Base-by-base conservation (phyloP, 257 asterid genomes). In the Solanum infundibuliforme region DNA sequence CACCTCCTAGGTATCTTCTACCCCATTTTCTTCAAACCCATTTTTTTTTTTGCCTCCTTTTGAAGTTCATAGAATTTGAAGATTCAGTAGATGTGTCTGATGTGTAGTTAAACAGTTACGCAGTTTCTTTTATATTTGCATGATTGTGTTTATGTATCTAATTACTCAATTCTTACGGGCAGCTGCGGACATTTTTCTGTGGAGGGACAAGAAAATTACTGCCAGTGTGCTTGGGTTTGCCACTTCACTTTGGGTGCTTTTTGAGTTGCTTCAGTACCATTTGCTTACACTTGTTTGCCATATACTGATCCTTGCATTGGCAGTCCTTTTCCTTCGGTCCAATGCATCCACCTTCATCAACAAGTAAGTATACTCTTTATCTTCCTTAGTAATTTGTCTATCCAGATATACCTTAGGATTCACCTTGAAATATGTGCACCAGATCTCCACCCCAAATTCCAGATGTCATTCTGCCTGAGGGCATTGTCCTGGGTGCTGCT, bases 131-230 rank as follows among this genome's bases (percentile, higher is more conserved):
- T 23, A 38, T n/a, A 75, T 48, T 5, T 39, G n/a, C 62, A 7
- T 41, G 62, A 25, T 41, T 77, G 48, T 73, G 82, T 73, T 77
- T 77, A 25, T 25, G 62, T 25, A 41, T 25, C 25, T 77, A 77
- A 41, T 41, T 77, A 25, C n/a, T 41, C n/a, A 41, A 7, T 77
- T 77, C 36, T 27, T 12, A n/a, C 14, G 36, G 60, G 88, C 94
- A 96, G 98, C 98, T 90, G 99, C 98, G 88, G 98, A 95, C 87
- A 89, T 95, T 89, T 95, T 93, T 91, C 91, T 95, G 23, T 96
- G 99, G 99, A 93, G 94, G 92, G 95, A 96, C 93, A 94, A 94
- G 94, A 96, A 95, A 88, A 68, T 94, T 87, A 86, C 99, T 29
- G 95, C 92, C 85, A 91, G 95, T 32, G 98, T 96, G 83, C 92